phyloP scores from a whole-genome alignment of 1,139 yeast species.

The Saccharomyces hybrid region DNA sequence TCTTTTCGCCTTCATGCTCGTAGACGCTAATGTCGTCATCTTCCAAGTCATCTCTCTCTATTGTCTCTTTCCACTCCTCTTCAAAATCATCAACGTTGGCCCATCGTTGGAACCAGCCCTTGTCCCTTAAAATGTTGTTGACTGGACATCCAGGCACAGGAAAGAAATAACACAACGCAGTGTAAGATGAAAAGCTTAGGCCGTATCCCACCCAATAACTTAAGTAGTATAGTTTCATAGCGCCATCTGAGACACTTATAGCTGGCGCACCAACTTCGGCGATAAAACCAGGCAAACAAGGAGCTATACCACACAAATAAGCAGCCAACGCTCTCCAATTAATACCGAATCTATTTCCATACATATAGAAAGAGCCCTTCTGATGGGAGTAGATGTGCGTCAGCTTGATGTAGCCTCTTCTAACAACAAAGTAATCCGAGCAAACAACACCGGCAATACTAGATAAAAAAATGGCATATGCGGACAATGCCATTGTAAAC shows the following conservation, averaged over 20 bases:
- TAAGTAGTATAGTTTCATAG: slow-evolving; percentile 60
- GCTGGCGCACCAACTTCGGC: slow-evolving; percentile 58
- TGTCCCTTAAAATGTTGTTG: slow-evolving; percentile 40
- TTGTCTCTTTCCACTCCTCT: slow-evolving; percentile 29
- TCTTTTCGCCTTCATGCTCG: slow-evolving; percentile 16
- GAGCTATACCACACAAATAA: slow-evolving; percentile 65
- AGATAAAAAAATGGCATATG: slow-evolving; percentile 79
- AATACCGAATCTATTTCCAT: slow-evolving; percentile 48
- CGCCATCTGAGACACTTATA: slow-evolving; percentile 63
- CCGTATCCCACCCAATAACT: slow-evolving; percentile 72
- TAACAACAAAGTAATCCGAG: slow-evolving; percentile 67
- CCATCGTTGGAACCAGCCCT: slow-evolving; percentile 58
- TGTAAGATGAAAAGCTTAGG: slow-evolving; percentile 47
- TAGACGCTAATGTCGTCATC: slow-evolving; percentile 20
- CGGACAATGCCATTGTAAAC: slow-evolving; percentile 78
- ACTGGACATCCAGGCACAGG: slow-evolving; percentile 59
- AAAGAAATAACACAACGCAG: slow-evolving; percentile 41
- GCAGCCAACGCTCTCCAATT: slow-evolving; percentile 80
- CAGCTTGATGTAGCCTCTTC: slow-evolving; percentile 63
- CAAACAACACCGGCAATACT: slow-evolving; percentile 80
- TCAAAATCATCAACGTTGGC: slow-evolving; percentile 58
- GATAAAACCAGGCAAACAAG: slow-evolving; percentile 82
- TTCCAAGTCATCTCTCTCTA: slow-evolving; percentile 14
- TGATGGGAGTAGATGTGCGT: slow-evolving; percentile 51
- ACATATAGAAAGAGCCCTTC: slow-evolving; percentile 49